These are phyloP conservation scores for Glycine latifolia DNA, from an alignment of 306 rosid genomes.

Conservation along the genomic window DNA sequence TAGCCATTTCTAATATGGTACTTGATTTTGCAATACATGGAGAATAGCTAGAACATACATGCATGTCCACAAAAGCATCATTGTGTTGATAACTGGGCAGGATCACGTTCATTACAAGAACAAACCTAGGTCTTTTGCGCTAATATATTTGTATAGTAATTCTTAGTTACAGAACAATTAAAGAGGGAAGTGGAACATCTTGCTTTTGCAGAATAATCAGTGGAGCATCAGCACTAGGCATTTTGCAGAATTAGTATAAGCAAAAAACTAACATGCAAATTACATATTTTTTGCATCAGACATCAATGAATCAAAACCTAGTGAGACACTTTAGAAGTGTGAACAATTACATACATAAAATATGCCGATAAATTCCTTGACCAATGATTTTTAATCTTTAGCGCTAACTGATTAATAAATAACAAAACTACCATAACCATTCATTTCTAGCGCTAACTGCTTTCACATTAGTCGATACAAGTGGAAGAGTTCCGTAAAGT, in stretches of 20 bases:
- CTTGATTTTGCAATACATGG: no score
- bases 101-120: background rate
- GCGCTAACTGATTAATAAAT: background rate
- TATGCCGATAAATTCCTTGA: background rate
- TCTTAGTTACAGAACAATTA: background rate
- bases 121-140: conserved; percentile 2
- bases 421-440: conserved; percentile 63
- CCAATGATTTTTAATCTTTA: background rate
- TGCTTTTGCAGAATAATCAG: background rate
- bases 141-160: background rate
- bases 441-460: conserved; percentile 57
- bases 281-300: conserved; percentile 6
- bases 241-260: conserved; percentile 6
- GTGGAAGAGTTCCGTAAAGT: conserved; percentile 52
- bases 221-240: background rate
- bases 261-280: background rate
- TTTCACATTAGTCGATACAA: conserved; percentile 56
- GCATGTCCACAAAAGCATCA: background rate
- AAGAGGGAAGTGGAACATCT: background rate
- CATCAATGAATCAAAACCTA: conserved; percentile 24
- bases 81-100: background rate
- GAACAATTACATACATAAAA: conserved; percentile 14
- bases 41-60: no score
- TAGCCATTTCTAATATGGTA: no score
- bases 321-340: conserved; percentile 4